These are phyloP conservation scores for Arbutus unedo DNA, from an alignment of 148 eudicot genomes.

Conservation along the genomic window DNA sequence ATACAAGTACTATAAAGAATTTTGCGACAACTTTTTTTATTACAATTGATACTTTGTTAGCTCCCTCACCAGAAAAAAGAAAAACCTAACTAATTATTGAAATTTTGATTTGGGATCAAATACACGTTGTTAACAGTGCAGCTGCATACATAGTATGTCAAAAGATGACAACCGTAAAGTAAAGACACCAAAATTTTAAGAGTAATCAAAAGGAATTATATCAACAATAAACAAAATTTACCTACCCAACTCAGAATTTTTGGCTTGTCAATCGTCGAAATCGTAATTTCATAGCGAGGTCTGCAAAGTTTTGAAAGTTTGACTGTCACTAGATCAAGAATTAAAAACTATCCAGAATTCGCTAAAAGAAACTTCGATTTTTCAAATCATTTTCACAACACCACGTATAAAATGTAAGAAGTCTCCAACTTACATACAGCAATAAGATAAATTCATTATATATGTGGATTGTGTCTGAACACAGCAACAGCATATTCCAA, in stretches of 20 bases:
- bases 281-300: conserved; percentile 71
- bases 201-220: not conserved
- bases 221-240: conserved; percentile 3
- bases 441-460: conserved; percentile 5
- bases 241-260: conserved; percentile 79
- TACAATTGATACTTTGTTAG: not conserved
- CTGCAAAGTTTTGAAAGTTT: conserved; percentile 36
- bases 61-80: not conserved
- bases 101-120: not conserved
- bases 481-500: not conserved
- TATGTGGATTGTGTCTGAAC: not conserved
- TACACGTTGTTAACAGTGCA: not conserved
- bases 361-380: not conserved
- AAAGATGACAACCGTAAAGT: not conserved
- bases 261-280: conserved; percentile 80
- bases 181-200: not conserved
- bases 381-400: not conserved
- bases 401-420: not conserved
- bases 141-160: not conserved
- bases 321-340: not conserved
- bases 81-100: not conserved
- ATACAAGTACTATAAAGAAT: not conserved
- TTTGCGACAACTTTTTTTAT: not conserved
- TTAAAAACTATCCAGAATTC: not conserved
- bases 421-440: not conserved